These are phyloP conservation scores for Ustilago loliicola DNA, from an alignment of 1,284 basidiomycete genomes.

Conservation along the genomic window DNA sequence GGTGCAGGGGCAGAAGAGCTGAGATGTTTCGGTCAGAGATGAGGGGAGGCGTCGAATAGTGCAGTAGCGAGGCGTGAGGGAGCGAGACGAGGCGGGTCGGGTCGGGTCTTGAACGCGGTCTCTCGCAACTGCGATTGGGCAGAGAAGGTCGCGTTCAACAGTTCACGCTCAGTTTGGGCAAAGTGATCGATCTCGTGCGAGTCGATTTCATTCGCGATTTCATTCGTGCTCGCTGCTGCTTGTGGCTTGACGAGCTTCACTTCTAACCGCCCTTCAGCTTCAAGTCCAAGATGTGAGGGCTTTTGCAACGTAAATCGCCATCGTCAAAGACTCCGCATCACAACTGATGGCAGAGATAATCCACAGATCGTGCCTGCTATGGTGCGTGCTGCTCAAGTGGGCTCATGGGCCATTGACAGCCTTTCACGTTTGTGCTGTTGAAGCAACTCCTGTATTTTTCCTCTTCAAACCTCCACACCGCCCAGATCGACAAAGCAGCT, in stretches of 20 bases:
- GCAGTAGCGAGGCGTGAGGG: not conserved
- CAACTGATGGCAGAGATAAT: too few species aligned
- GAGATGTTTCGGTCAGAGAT: not conserved
- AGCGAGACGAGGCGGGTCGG: not conserved
- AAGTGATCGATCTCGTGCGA: conserved; percentile 11
- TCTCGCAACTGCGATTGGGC: not conserved
- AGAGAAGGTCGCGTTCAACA: not conserved
- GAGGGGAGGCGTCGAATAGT: conserved; percentile 5
- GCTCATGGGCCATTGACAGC: not conserved
- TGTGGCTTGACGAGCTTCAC: not conserved
- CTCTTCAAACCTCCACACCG: conserved; percentile 7
- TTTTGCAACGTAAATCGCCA: too few species aligned
- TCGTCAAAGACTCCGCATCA: too few species aligned
- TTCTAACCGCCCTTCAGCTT: not conserved
- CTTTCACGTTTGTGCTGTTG: conserved; percentile 4
- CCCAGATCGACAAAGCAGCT: conserved; percentile 4
- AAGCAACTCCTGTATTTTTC: not conserved
- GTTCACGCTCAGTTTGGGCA: not conserved
- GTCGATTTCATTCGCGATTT: not conserved
- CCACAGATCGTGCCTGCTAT: not conserved
- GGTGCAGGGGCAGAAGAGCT: not conserved
- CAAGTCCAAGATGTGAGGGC: not conserved
- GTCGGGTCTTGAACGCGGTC: not conserved
- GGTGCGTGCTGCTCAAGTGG: not conserved
- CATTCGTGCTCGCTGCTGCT: not conserved